Evolutionary conservation across 768 basidiomycete genomes (phyloP).

Genomic region (Lactifluus piperatus): DNA sequence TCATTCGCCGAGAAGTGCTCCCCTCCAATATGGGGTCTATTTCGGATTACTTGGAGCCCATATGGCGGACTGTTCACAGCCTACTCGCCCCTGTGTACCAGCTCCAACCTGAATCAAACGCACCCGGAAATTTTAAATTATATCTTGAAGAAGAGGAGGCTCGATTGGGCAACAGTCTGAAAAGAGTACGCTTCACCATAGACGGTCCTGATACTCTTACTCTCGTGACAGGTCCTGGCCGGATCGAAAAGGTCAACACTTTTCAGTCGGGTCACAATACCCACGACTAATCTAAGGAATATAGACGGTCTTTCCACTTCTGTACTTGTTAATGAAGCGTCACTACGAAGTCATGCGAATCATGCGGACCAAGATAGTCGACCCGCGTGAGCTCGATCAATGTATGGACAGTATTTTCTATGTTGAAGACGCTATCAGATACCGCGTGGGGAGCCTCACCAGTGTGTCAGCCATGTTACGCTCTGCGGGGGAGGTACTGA

Average conservation of each 20-base stretch:
- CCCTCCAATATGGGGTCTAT: slow-evolving; percentile 2
- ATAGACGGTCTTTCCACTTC: slow-evolving; percentile 15
- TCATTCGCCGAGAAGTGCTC: not conserved
- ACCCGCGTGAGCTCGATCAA: not conserved
- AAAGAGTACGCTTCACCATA: slow-evolving; percentile 24
- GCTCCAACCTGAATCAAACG: not conserved
- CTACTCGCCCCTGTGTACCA: not conserved
- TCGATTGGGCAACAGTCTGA: slow-evolving; percentile 22
- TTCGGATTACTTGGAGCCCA: not conserved
- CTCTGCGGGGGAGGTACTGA: not conserved
- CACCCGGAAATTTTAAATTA: slow-evolving; percentile 17
- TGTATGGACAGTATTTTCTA: not conserved
- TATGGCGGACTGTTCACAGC: not conserved
- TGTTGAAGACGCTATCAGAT: not conserved
- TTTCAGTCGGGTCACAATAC: too few relatives aligned
- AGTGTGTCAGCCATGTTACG: not conserved
- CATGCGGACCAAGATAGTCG: slow-evolving; percentile 1
- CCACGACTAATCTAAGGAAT: not conserved
- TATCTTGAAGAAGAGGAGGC: slow-evolving; percentile 23
- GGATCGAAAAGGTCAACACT: slow-evolving; percentile 25
- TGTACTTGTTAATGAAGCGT: slow-evolving; percentile 17
- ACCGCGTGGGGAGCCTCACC: slow-evolving; percentile 3
- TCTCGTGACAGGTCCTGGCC: slow-evolving; percentile 24
- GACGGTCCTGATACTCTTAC: slow-evolving; percentile 25
- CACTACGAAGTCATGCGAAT: slow-evolving; percentile 20